These are phyloP conservation scores for Luvunga scandens DNA, from an alignment of 345 rosid species.

Conservation along the genomic window DNA sequence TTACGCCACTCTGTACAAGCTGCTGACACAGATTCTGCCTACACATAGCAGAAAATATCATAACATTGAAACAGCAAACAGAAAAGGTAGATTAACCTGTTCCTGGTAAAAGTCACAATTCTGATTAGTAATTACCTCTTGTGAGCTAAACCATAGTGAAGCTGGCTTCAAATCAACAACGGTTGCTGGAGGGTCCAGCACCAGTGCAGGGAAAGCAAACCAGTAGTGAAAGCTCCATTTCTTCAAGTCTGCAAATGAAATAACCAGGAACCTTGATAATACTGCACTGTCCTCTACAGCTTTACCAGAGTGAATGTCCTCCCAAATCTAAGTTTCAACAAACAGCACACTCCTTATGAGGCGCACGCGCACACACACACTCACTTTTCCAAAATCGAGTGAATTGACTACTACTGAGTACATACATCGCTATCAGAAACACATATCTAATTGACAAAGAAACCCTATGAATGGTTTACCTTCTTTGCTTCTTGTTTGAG, in stretches of 20 bases:
- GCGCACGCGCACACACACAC: no score
- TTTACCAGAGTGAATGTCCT: conserved; percentile 75
- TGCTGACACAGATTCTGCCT: conserved; percentile 71
- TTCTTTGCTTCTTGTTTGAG: conserved; percentile 68
- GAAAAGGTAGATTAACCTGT: neutral
- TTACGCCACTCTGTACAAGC: conserved; percentile 88
- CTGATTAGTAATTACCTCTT: conserved; percentile 47
- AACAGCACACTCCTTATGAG: neutral
- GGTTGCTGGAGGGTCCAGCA: conserved; percentile 78
- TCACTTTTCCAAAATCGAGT: neutral
- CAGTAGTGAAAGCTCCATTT: conserved; percentile 88
- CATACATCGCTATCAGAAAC: neutral
- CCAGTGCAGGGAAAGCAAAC: conserved; percentile 90
- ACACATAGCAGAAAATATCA: conserved; percentile 13
- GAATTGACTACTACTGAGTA: neutral
- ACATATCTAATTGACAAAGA: neutral
- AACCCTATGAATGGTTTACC: conserved; percentile 33
- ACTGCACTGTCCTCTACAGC: conserved; percentile 65
- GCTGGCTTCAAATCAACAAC: conserved; percentile 72
- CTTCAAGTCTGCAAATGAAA: conserved; percentile 84
- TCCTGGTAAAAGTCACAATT: conserved; percentile 9
- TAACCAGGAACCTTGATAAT: conserved; percentile 74
- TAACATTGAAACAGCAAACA: conserved; percentile 3
- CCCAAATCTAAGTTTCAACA: conserved; percentile 69
- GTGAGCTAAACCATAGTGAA: conserved; percentile 58